Base-by-base conservation (phyloP, 2,329 filamentous ascomycete genomes). In the Fusarium staphyleae region DNA sequence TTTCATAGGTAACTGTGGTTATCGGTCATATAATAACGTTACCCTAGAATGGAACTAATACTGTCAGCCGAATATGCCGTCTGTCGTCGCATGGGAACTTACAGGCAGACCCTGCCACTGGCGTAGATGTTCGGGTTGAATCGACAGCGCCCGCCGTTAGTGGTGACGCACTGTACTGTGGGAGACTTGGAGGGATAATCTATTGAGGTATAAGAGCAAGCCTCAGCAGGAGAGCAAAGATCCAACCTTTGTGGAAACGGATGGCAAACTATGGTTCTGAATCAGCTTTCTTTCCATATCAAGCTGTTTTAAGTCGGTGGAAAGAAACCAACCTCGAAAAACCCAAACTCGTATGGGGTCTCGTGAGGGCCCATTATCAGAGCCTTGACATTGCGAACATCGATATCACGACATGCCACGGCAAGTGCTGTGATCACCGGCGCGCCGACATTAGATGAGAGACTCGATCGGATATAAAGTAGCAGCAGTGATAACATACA, bases 91-190 rank as follows among this genome's bases (percentile, higher is more conserved):
- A 46, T 15, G n/a, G 7, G 24, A 39, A 82, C 88, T 79, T 74
- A 96, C 85, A 99, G 75, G 77, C 95, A 99, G 50, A 99, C 93
- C 75, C 93, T 96, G 41, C 95, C 95, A 42, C 78, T 85, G 1
- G 92, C 82, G 70, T 99, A 99, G 56, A 99, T 96, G 70, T 99
- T 99, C 3, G 95, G 95, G 68, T 97, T 97, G 79, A 98, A 98
- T 7, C 95, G 87, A 69, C 88, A 92, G 53, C 88, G 82, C 10
- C 93, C 93, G n/a, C 82, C 80, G 70, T 98, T 97, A 2, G 93
- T 99, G 0, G 95, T 98, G 34, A 87, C 82, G 19, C 89, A 87
- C 18, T 80, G 84, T 19, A 88, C 85, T 12, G 65, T 60, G 2
- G 86, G 86, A 1, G 85, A 81, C 63, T 85, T 87, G 41, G 82